These are phyloP conservation scores for Casuarina cunninghamiana DNA, from an alignment of 306 rosid species.

Conservation along the genomic window DNA sequence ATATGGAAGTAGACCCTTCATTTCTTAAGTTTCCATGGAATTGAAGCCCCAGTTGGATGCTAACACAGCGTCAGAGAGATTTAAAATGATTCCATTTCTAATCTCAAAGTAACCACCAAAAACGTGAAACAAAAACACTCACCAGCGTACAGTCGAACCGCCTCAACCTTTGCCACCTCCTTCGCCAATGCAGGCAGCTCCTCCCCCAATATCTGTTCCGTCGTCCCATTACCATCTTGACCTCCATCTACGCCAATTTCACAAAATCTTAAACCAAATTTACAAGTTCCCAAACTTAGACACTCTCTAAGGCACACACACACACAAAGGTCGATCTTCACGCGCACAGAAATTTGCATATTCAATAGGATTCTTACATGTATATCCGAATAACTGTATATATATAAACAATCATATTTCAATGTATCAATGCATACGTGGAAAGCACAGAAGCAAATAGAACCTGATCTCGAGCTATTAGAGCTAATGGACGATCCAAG, in stretches of 20 bases:
- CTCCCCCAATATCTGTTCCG: constrained; percentile 63
- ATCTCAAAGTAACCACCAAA: background rate
- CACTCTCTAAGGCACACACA: background rate
- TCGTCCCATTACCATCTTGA: constrained; percentile 35
- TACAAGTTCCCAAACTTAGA: constrained; percentile 18
- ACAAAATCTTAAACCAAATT: background rate
- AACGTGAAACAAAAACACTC: constrained; percentile 19
- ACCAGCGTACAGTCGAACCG: constrained; percentile 85
- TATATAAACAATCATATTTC: too few species aligned
- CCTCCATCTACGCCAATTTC: constrained; percentile 40
- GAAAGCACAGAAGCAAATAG: background rate
- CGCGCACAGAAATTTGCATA: background rate
- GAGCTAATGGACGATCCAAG: constrained; percentile 51
- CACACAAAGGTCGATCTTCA: constrained; percentile 7
- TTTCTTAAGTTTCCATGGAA: background rate
- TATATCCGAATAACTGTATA: background rate
- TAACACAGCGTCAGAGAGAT: background rate
- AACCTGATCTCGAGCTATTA: constrained; percentile 40
- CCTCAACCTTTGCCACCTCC: constrained; percentile 86
- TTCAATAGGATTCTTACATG: background rate
- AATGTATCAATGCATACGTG: background rate
- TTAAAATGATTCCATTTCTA: constrained; percentile 13
- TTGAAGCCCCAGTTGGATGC: background rate
- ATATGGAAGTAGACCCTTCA: background rate
- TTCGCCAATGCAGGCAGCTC: constrained; percentile 87